Percentiles rank a stretch among this genome's conserved stretches.
Evolutionary conservation across 2,329 filamentous ascomycete genomes (phyloP).

Genomic region (Karstenula rhodostoma): DNA sequence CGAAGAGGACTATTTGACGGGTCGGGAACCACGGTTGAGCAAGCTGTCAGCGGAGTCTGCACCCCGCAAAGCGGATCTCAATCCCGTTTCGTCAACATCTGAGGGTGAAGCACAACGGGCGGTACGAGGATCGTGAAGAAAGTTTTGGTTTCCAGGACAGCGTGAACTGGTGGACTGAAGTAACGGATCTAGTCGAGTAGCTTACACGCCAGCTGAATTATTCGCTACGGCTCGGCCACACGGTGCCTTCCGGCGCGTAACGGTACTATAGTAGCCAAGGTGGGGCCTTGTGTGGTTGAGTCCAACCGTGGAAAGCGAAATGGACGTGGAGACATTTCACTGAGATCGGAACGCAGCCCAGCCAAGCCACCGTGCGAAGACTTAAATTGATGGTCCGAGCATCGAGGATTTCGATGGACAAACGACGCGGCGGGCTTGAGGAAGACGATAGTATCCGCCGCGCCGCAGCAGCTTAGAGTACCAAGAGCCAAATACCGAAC

Average conservation of each 20-base stretch:
- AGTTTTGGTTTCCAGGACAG: neutral
- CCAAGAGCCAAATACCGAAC: constrained; percentile 1
- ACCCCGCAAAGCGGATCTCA: neutral
- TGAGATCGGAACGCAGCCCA: constrained; percentile 17
- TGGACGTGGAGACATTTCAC: neutral
- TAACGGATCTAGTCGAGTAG: neutral
- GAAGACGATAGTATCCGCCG: neutral
- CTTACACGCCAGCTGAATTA: neutral
- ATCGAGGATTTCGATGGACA: neutral
- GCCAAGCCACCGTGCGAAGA: neutral
- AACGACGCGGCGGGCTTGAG: constrained; percentile 12
- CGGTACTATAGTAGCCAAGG: neutral
- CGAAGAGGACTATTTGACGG: neutral
- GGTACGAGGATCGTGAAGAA: neutral
- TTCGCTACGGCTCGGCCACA: constrained; percentile 4
- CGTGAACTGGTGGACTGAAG: neutral
- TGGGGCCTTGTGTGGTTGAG: constrained; percentile 15
- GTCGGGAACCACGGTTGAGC: neutral
- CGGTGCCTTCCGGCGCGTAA: constrained; percentile 10
- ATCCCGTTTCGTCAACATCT: neutral
- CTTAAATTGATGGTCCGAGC: constrained; percentile 11
- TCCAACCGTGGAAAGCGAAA: constrained; percentile 13
- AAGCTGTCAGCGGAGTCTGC: neutral
- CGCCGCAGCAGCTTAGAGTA: neutral
- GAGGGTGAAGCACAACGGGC: neutral